A percentile compares a stretch with the other conserved stretches of the same genome.
phyloP scores from a whole-genome alignment of 768 basidiomycete genomes.

The Mycena rebaudengoi region DNA sequence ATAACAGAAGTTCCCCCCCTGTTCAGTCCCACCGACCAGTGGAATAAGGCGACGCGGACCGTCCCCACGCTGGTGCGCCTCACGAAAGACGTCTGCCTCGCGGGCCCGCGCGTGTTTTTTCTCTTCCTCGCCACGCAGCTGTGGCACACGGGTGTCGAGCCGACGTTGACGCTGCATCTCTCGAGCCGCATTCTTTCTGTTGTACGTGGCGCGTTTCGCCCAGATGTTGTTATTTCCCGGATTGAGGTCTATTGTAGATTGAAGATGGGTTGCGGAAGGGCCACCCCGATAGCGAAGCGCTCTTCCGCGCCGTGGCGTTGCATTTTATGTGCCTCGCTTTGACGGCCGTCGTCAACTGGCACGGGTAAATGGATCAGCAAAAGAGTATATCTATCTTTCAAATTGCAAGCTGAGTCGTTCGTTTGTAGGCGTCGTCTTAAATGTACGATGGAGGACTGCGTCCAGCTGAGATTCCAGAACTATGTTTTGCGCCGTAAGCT shows the following conservation, averaged over 20 bases:
- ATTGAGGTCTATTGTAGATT: slow-evolving; percentile 7
- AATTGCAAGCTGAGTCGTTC: neutral
- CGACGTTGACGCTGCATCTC: slow-evolving; percentile 10
- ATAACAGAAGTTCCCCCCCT: slow-evolving; percentile 11
- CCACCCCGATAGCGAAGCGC: slow-evolving; percentile 2
- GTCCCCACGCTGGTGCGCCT: slow-evolving; percentile 14
- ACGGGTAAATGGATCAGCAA: neutral
- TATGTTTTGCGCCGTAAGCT: slow-evolving; percentile 11
- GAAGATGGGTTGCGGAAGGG: slow-evolving; percentile 19
- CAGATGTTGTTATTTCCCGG: neutral
- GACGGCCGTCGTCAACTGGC: neutral
- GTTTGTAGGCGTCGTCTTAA: neutral
- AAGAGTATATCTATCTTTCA: neutral
- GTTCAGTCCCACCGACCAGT: slow-evolving; percentile 7
- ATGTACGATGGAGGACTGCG: neutral
- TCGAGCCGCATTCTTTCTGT: slow-evolving; percentile 11
- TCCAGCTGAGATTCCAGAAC: slow-evolving; percentile 5
- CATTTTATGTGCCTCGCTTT: slow-evolving; percentile 8
- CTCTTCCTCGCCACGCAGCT: neutral
- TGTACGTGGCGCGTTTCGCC: slow-evolving; percentile 6
- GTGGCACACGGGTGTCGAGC: slow-evolving; percentile 4
- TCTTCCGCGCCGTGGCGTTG: slow-evolving; percentile 14
- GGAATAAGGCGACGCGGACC: slow-evolving; percentile 8
- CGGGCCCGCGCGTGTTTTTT: slow-evolving; percentile 7
- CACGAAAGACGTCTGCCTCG: slow-evolving; percentile 1